Evolutionary conservation across 306 rosid species (phyloP), one percentile per base, ranked within the genome.

Genomic region (Prunus dulcis): DNA sequence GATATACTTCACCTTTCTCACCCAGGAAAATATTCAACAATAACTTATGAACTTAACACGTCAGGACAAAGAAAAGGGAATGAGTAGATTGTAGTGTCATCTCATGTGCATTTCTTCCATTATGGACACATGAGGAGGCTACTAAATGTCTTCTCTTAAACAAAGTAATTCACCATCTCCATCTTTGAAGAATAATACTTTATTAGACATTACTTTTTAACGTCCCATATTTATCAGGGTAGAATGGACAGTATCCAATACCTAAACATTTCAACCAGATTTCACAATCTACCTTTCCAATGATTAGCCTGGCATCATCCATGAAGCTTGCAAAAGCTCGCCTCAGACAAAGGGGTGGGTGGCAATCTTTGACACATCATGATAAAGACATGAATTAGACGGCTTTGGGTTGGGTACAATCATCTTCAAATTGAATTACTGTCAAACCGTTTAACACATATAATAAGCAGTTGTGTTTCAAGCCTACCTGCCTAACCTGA

Each of bases 1-100:
- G 81, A 64, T 43, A 69, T 66, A 57, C 71, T 79, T 83, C 47
- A 73, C 3, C 41, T 43, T 58, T 61, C 49, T 55, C 68, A 61
- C 66, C 23, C 4, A 28, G 49, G 67, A 78, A 69, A 67, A 20
- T 38, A 22, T 38, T 49, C 58, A 69, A 28, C 45, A 12, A 6
- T 6, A 56, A 62, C 6, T 14, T 15, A 62, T 62, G 67, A 62
- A 62, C 34, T 9, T 20, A 56, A 43, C 12, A 64, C 12, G 1
- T 19, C 13, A 60, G 52, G 17, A 28, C 30, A 47, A 30, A 53
- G 23, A 30, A 6, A 56, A 56, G 62, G 62, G n/a, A 30, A 30
- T 7, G 12, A 71, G 28, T 66, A 41, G 20, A 41, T 8, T 13
- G n/a, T 13, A 41, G 41, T 3, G 43, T 62, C 67, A 27, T 57